Evolutionary conservation across 2,329 filamentous ascomycete species (phyloP).

Genomic region (Fusarium devonianum): DNA sequence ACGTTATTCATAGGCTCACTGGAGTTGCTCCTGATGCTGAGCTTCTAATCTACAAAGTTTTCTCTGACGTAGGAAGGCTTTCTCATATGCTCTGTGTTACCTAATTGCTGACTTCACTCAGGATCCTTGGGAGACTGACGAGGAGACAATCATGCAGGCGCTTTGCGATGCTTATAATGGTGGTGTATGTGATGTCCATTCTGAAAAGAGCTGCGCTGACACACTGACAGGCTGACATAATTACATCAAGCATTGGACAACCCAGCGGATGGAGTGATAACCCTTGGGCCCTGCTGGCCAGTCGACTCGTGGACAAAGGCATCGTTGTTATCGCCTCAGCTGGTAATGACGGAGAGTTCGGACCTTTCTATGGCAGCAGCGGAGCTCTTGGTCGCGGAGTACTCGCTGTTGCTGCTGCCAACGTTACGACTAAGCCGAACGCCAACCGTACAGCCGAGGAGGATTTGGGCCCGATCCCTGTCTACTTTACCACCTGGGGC

Average conservation of each 20-base stretch:
- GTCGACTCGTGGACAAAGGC: conserved; percentile 52
- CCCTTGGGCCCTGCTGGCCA: conserved; percentile 52
- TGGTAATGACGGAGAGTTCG: conserved; percentile 58
- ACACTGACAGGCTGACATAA: conserved; percentile 49
- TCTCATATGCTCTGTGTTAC: neutral
- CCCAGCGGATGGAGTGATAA: conserved; percentile 51
- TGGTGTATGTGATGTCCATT: conserved; percentile 36
- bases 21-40: conserved; percentile 56
- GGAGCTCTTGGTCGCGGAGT: conserved; percentile 46
- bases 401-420: conserved; percentile 48
- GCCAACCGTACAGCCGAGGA: conserved; percentile 39
- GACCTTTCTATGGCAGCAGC: conserved; percentile 54
- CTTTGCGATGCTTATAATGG: conserved; percentile 48
- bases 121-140: conserved; percentile 44
- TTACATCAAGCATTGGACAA: conserved; percentile 51
- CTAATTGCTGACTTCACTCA: conserved; percentile 4
- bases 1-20: conserved; percentile 45
- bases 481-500: conserved; percentile 59
- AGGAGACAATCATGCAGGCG: conserved; percentile 47
- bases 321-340: conserved; percentile 59
- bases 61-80: conserved; percentile 44
- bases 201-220: neutral
- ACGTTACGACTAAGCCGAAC: conserved; percentile 54
- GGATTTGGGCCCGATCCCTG: conserved; percentile 47
- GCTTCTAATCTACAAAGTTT: conserved; percentile 54